Base-by-base conservation (phyloP, 306 rosid species). In the Erythrophleum fordii region DNA sequence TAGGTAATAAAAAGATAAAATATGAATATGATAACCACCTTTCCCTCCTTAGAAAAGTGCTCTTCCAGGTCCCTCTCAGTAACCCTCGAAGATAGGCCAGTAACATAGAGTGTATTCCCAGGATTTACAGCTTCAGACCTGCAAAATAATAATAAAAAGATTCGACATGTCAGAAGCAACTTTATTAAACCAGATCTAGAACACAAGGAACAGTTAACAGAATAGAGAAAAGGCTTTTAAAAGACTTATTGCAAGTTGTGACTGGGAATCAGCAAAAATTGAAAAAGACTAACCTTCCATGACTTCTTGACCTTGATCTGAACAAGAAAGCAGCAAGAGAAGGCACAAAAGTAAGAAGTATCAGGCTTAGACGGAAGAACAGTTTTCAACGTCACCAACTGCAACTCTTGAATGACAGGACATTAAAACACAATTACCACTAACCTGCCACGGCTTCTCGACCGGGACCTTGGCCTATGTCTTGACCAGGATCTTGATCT, bases 31-130 rank as follows among this genome's bases (percentile, higher is more conserved):
- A 78, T 29, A 79, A 80, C 34, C 20, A 95, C 99, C 91, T 96
- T 96, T 79, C 99, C 99, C 83, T 96, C 98, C 78, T 91, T 96
- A 13, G 97, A 82, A 79, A 96, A 96, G 82, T 96, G 99, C 37
- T 92, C 95, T 88, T 90, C 97, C 77, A 96, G 89, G 22, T 89
- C 94, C 82, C 95, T 93, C 82, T 96, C 92, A 34, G 98, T 81
- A 77, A 90, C 99, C 88, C 99, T 92, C 51, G 95, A 88, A 64
- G 98, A 93, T 48, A 96, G 86, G 42, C 99, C 99, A 60, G 99
- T 96, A 41, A 96, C 99, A 79, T 96, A 96, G 46, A 96, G 98
- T 14, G 99, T 88, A 87, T 76, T 86, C 72, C 99, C 99, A 60
- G 86, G 80, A 82, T 96, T 96, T n/a, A 49, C 59, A 55, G 17